Evolutionary conservation across 2,329 filamentous ascomycete species (phyloP).

Genomic region (Hypoxylon sp.): DNA sequence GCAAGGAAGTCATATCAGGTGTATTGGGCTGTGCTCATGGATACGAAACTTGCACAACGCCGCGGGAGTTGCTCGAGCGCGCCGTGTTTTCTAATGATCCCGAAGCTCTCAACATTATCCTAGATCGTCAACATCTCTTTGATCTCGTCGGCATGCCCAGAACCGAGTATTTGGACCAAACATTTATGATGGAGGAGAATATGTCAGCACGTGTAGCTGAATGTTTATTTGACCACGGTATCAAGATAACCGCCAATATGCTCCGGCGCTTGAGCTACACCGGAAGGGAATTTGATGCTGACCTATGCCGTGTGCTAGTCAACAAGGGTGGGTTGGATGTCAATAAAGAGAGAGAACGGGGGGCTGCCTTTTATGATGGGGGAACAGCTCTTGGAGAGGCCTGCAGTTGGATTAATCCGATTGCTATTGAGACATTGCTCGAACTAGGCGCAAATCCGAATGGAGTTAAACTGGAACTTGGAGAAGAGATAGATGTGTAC

Average conservation of each 20-base stretch:
- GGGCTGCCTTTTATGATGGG: accelerated
- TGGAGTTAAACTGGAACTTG: background rate
- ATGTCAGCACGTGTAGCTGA: background rate
- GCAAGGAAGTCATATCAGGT: background rate
- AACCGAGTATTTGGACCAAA: background rate
- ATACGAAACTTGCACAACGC: background rate
- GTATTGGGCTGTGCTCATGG: background rate
- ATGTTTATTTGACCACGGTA: background rate
- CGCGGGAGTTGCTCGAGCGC: background rate
- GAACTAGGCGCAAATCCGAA: background rate
- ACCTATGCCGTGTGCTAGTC: background rate
- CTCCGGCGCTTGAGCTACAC: background rate
- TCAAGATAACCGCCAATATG: too few species aligned
- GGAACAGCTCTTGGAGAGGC: background rate
- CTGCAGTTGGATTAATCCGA: background rate
- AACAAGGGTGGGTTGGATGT: background rate
- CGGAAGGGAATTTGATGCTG: background rate
- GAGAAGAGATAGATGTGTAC: background rate
- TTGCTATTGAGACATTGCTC: background rate
- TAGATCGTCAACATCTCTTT: constrained; percentile 5
- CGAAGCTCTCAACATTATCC: background rate
- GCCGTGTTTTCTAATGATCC: background rate
- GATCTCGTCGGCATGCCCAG: background rate
- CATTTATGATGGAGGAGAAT: background rate
- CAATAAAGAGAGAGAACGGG: too few species aligned